phyloP scores from a whole-genome alignment of 148 eudicot species.

The Diospyros kaki region DNA sequence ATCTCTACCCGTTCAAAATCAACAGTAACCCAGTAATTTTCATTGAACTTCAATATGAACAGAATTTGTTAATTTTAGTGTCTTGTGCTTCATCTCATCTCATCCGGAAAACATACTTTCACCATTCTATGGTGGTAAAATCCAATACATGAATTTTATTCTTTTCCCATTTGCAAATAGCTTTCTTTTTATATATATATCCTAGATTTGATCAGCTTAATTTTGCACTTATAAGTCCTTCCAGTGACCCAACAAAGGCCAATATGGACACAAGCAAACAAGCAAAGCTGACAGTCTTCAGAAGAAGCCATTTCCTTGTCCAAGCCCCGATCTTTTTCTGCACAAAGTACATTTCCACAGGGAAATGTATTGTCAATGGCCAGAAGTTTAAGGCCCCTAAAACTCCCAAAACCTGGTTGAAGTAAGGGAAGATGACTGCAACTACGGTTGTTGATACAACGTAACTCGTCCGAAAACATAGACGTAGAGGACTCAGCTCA shows the following conservation, averaged over 20 bases:
- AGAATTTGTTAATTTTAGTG: too few relatives aligned
- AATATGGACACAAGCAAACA: constrained; percentile 36
- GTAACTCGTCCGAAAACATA: constrained; percentile 55
- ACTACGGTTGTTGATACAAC: constrained; percentile 48
- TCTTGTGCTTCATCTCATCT: too few relatives aligned
- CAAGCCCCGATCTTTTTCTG: constrained; percentile 48
- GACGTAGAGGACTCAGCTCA: constrained; percentile 32
- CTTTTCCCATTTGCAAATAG: too few relatives aligned
- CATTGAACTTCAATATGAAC: too few relatives aligned
- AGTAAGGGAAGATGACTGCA: constrained; percentile 59
- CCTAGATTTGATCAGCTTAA: constrained; percentile 5
- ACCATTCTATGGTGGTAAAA: too few relatives aligned
- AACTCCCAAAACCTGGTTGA: constrained; percentile 61
- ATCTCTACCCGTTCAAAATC: too few relatives aligned
- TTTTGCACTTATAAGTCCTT: constrained; percentile 43
- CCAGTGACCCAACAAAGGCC: constrained; percentile 46
- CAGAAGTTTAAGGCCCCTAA: constrained; percentile 63
- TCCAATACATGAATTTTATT: too few relatives aligned
- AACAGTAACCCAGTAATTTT: too few relatives aligned
- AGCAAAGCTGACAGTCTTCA: constrained; percentile 27
- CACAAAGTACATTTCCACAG: constrained; percentile 57
- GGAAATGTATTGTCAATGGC: constrained; percentile 65
- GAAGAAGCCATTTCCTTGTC: constrained; percentile 42
- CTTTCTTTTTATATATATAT: too few relatives aligned
- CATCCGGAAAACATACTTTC: too few relatives aligned